Base-by-base conservation (phyloP, 1,139 yeast genomes). In the Sugiyamaella xylanicola region DNA sequence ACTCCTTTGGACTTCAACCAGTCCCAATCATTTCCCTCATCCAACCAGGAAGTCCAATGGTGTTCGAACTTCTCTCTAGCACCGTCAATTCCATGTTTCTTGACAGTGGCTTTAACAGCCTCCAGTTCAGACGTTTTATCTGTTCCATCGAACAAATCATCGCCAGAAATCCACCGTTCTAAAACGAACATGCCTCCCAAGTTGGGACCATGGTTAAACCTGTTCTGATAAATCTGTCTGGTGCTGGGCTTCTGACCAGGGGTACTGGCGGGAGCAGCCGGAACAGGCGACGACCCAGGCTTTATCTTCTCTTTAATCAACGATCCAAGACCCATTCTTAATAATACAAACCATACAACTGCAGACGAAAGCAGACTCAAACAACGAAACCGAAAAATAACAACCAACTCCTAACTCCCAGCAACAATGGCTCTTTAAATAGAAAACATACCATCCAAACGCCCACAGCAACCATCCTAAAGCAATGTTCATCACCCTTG, bases 191-290 rank as follows among this genome's bases (percentile, higher is more conserved):
- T 74, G 0, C 93, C 82, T 0, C 99, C 98, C 44, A 93, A 72
- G 69, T 92, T 92, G 37, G 90, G 96, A 11, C 98, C 99, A 66
- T 81, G 83, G 66, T 89, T 89, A 61, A 74, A 77, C 56, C 98
- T 77, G 48, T 80, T 75, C 64, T 83, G 88, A 67, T 79, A 84
- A 29, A 90, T 81, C 53, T 85, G 82, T 48, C 75, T 74, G 56
- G 71, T 70, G 19, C 78, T 66, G 0, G 87, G 85, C 13, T 69
- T 61, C n/a, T 58, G 54, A 16, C 69, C 68, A 4, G 62, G 63
- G 2, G 67, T 65, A 3, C 71, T 67, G 1, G 71, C 68, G 4
- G 74, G 72, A 16, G 62, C 61, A 4, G 72, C 68, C 1, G 73
- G 63, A 19, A 56, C 60, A 11, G 48, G 19, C 5, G 50, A 32